Evolutionary conservation across 192 early-diverging fungal genomes (phyloP), one percentile per base, ranked within the genome.

Genomic region (Dispira parvispora): DNA sequence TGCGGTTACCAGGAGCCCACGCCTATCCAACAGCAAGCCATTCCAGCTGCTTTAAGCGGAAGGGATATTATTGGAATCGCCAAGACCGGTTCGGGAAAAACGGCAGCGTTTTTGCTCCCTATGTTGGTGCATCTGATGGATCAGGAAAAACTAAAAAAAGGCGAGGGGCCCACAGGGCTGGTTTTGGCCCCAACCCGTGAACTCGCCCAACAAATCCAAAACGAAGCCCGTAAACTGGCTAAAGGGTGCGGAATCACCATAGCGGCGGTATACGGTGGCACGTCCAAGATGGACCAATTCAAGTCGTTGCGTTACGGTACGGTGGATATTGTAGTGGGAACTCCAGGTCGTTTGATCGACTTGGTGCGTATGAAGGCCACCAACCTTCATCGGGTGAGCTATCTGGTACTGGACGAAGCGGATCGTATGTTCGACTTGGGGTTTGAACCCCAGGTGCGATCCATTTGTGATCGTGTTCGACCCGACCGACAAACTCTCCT

Each of bases 341-440:
- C 96, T 53, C 96, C 96, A 52, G 95, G 95, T 67, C 91, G 96
- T 78, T 91, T 99, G 61, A 88, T 80, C 63, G 96, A 99, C 75
- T 94, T 99, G 94, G 91, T 99, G 70, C 85, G 91, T 77, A 88
- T 94, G 63, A 66, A 84, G 63, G 81, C 82, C 64, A 80, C 98
- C 70, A 79, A 84, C 58, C 84, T 91, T 57, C 78, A 83, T 61
- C 28, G 72, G 64, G 85, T 99, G 73, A 94, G 94, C 81, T 89
- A 98, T 83, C 91, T 99, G 72, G 89, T 96, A 62, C 83, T 99
- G 46, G 96, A 99, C 68, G 96, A 99, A 78, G 96, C 96, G 55
- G 96, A 99, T 73, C 92, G 94, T 73, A 96, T 98, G 92, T 81
- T 99, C 65, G 88, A 88, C 52, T 83, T 90, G 64, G 96, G 95